phyloP scores from a whole-genome alignment of 2,329 filamentous ascomycete species.

The Penicillium decumbens region DNA sequence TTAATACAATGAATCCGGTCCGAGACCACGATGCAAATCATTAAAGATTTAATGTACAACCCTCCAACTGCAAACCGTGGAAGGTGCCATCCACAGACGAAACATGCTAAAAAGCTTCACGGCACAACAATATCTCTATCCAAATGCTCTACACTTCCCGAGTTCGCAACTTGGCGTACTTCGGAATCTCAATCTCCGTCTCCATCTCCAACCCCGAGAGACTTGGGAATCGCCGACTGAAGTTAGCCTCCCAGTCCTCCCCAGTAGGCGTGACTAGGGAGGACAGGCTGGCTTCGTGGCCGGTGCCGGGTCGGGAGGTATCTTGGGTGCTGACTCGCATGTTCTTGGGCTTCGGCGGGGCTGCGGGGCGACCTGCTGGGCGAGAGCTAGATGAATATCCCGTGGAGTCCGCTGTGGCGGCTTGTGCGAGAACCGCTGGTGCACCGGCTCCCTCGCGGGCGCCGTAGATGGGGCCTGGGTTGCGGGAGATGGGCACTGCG shows the following conservation, averaged over 20 bases:
- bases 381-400: conserved; percentile 26
- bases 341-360: conserved; percentile 59
- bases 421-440: conserved; percentile 18
- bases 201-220: conserved; percentile 83
- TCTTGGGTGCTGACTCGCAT: conserved; percentile 47
- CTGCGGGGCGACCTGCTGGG: conserved; percentile 45
- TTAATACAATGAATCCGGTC: background rate
- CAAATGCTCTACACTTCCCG: conserved; percentile 37
- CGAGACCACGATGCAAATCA: background rate
- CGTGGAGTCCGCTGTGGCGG: conserved; percentile 13
- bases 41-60: conserved; percentile 13
- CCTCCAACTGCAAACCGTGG: too few relatives aligned
- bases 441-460: conserved; percentile 14
- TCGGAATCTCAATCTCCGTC: conserved; percentile 52
- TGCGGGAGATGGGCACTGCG: conserved; percentile 22
- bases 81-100: conserved; percentile 7
- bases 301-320: conserved; percentile 20
- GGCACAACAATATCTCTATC: conserved; percentile 8
- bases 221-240: conserved; percentile 82
- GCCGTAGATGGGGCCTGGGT: conserved; percentile 19
- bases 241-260: conserved; percentile 65
- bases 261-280: conserved; percentile 25
- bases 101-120: conserved; percentile 15
- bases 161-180: conserved; percentile 36
- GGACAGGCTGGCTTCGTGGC: conserved; percentile 27